Evolutionary conservation across 2,329 filamentous ascomycete genomes (phyloP).

Genomic region (Aspergillus quadricinctus): DNA sequence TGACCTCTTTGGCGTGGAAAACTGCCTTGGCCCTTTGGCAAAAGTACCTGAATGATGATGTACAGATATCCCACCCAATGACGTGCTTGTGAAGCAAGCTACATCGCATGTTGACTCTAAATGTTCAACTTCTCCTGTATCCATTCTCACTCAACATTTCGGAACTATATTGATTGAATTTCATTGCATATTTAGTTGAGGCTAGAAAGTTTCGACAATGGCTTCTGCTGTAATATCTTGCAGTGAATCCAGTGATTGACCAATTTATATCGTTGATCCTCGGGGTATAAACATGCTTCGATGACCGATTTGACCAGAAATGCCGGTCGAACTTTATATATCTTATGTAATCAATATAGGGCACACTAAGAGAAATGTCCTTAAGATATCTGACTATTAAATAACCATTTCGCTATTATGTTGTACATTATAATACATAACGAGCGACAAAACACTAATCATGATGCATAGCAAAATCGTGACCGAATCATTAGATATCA

Average conservation of each 20-base stretch:
- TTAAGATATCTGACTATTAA: too few relatives aligned
- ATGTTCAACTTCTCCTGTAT: neutral
- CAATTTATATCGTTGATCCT: neutral
- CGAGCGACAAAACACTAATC: neutral
- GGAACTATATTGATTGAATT: neutral
- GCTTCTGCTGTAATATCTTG: neutral
- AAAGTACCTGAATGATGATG: too few relatives aligned
- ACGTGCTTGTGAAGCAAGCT: too few relatives aligned
- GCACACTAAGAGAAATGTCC: too few relatives aligned
- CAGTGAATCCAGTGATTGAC: neutral
- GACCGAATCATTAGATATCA: neutral
- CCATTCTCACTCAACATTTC: neutral
- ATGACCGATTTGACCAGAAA: too few relatives aligned
- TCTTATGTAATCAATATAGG: neutral
- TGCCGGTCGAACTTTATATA: neutral
- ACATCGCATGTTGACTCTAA: too few relatives aligned
- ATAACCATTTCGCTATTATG: neutral
- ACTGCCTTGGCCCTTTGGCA: too few relatives aligned
- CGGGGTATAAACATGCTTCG: too few relatives aligned
- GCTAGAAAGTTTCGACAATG: neutral
- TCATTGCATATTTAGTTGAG: neutral
- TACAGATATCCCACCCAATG: too few relatives aligned
- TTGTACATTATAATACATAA: neutral
- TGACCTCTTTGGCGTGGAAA: too few relatives aligned
- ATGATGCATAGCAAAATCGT: neutral